phyloP scores from a whole-genome alignment of 1,284 basidiomycete species.

The Irpex sp. region DNA sequence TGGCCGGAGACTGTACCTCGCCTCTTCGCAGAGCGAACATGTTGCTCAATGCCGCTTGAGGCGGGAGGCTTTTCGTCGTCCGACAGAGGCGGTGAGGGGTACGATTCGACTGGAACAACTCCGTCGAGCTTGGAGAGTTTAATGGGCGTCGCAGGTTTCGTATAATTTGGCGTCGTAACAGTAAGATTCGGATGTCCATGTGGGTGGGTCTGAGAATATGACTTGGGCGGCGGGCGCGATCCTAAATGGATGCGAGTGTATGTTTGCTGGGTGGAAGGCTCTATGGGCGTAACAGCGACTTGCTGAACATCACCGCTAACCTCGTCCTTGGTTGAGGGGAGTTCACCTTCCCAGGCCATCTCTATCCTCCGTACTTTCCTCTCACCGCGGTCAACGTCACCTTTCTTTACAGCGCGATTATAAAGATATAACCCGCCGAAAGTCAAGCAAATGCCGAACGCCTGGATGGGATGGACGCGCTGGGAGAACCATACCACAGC shows the following conservation, averaged over 20 bases:
- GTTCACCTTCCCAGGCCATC: conserved; percentile 67
- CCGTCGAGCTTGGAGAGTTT: conserved; percentile 13
- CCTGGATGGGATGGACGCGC: conserved; percentile 81
- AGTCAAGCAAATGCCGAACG: conserved; percentile 84
- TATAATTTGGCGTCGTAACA: conserved; percentile 21
- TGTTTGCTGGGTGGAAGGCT: conserved; percentile 30
- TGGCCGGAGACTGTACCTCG: conserved; percentile 20
- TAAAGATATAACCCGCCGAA: conserved; percentile 95
- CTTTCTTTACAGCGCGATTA: conserved; percentile 76
- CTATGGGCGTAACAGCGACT: conserved; percentile 1
- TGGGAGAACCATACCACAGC: conserved; percentile 98
- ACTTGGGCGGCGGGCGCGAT: conserved; percentile 38
- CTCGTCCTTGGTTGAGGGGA: conserved; percentile 63
- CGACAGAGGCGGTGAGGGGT: conserved; percentile 76
- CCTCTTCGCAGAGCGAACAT: conserved; percentile 15
- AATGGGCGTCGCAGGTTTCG: conserved; percentile 8
- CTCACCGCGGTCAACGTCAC: conserved; percentile 91
- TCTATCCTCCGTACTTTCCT: conserved; percentile 84
- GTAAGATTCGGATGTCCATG: conserved; percentile 29
- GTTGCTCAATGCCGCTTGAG: conserved; percentile 15
- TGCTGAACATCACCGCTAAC: conserved; percentile 9
- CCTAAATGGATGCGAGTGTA: conserved; percentile 20
- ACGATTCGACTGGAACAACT: conserved; percentile 47
- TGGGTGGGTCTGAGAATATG: conserved; percentile 23
- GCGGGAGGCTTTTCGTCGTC: conserved; percentile 58